Base-by-base conservation (phyloP, 2,329 filamentous ascomycete genomes). In the Exophiala alcalophila region DNA sequence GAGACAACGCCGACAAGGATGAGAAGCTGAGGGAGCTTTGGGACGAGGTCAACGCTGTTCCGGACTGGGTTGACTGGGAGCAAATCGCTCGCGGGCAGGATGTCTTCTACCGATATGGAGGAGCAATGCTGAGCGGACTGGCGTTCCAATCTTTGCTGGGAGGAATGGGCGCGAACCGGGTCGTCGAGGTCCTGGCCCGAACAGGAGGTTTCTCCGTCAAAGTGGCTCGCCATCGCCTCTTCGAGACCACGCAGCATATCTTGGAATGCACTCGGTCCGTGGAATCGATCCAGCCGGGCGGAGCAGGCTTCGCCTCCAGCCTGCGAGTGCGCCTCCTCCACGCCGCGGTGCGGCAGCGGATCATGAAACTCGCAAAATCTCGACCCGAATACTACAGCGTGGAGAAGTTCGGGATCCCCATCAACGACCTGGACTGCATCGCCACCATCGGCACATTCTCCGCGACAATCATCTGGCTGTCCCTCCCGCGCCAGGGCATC, bases 51-150 rank as follows among this genome's bases (percentile, higher is more conserved):
- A 82, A 79, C 44, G 80, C 74, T 0, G 64, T 87, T 3, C 86
- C 85, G 0, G 69, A 76, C 1, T 90, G 84, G 84, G 85, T 90
- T 2, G 79, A 89, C 59, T 90, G 84, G 84, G 74, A 75, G 2
- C 83, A 88, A 58, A 82, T 91, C 42, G 70, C 74, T 46, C 72
- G 85, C 56, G 86, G 85, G 0, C 85, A 91, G 59, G 77, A 84
- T 53, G 77, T 88, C 0, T 87, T 89, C 57, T 89, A 86, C 61
- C 77, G 85, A 24, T 90, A 89, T 61, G 83, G 78, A 12, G 80
- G 78, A 0, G 77, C 83, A 1, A 76, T 76, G 15, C 63, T 88
- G 14, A 83, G 80, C 5, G 79, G 65, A 30, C 72, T 82, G 32
- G 76, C 79, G 6, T 84, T 81, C 58, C 74, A 84, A 52, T 81